These are phyloP conservation scores for Euphorbia pulcherrima DNA, from an alignment of 345 rosid species.

Conservation along the genomic window DNA sequence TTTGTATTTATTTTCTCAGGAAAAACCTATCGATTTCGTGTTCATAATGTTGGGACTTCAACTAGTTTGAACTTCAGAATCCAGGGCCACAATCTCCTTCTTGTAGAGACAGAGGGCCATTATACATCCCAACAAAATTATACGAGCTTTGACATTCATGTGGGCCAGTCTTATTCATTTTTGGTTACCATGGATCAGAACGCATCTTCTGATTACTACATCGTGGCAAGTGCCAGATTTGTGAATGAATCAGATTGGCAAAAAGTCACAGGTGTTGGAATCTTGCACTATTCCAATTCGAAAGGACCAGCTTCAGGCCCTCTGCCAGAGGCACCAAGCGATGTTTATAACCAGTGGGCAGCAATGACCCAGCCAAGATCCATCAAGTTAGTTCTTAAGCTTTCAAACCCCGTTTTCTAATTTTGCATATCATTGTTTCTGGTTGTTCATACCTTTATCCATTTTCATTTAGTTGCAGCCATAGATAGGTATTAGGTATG, in stretches of 20 bases:
- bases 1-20: constrained; percentile 47
- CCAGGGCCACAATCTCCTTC: constrained; percentile 79
- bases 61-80: constrained; percentile 93
- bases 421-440: not conserved
- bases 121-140: constrained; percentile 70
- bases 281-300: constrained; percentile 89
- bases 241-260: constrained; percentile 88
- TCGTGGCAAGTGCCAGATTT: constrained; percentile 92
- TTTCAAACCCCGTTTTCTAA: not conserved
- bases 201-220: constrained; percentile 74
- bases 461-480: not conserved
- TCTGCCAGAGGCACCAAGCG: constrained; percentile 63
- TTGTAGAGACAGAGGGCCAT: constrained; percentile 80
- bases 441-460: not conserved
- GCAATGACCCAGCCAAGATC: constrained; percentile 84
- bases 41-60: constrained; percentile 82
- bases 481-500: not conserved
- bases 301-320: constrained; percentile 77
- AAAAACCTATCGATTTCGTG: constrained; percentile 76
- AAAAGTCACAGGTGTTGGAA: constrained; percentile 84
- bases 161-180: constrained; percentile 90
- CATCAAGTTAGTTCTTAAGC: constrained; percentile 52
- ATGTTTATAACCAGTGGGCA: constrained; percentile 64
- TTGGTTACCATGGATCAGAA: constrained; percentile 90
- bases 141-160: constrained; percentile 75